phyloP scores from a whole-genome alignment of 2,329 filamentous ascomycete species.

The Ramularia endophylla region DNA sequence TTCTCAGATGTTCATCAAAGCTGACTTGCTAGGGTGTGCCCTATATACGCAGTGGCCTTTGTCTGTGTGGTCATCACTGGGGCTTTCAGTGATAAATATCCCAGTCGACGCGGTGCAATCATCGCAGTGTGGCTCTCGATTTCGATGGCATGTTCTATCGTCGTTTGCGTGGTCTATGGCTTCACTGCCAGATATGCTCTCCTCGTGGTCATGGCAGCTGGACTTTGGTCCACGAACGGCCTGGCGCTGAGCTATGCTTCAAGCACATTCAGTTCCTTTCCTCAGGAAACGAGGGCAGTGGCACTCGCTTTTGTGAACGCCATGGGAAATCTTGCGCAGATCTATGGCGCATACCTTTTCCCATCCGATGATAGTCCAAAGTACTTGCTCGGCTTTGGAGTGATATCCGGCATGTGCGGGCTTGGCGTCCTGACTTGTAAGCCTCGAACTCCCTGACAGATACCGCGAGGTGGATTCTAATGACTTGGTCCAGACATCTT shows the following conservation, averaged over 20 bases:
- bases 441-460: conserved; percentile 7
- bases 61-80: conserved; percentile 44
- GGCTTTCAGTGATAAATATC: conserved; percentile 44
- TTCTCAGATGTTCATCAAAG: neutral
- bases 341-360: conserved; percentile 37
- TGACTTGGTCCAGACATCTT: conserved; percentile 9
- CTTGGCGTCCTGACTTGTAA: conserved; percentile 20
- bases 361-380: conserved; percentile 25
- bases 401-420: conserved; percentile 43
- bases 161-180: conserved; percentile 42
- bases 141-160: conserved; percentile 34
- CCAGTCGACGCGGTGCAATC: conserved; percentile 43
- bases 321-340: conserved; percentile 28
- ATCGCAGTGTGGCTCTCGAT: conserved; percentile 45
- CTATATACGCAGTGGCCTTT: conserved; percentile 51
- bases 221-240: conserved; percentile 50
- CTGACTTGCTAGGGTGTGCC: conserved; percentile 28
- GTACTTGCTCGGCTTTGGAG: conserved; percentile 30
- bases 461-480: too few species aligned
- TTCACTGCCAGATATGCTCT: conserved; percentile 50
- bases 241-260: conserved; percentile 48
- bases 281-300: conserved; percentile 25
- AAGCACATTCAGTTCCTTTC: conserved; percentile 46
- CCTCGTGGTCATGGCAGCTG: conserved; percentile 51
- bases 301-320: conserved; percentile 27